Evolutionary conservation across 176 grass and related monocot genomes (phyloP).

Genomic region (Aegilops longissima): DNA sequence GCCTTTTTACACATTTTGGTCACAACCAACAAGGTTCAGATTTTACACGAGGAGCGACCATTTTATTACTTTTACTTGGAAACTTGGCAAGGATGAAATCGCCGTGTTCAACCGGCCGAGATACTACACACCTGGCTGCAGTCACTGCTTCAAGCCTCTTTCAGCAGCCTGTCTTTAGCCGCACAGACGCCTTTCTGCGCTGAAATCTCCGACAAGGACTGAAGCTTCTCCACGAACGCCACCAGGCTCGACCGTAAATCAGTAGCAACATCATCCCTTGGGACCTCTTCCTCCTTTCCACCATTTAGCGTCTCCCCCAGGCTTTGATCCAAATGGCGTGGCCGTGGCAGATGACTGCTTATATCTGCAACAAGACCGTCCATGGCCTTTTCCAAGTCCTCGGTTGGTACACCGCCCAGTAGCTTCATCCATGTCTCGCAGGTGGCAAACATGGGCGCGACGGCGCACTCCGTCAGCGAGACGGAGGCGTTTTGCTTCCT

Average conservation of each 20-base stretch:
- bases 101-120: not conserved
- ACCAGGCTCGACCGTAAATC: slow-evolving; percentile 38
- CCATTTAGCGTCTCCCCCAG: slow-evolving; percentile 25
- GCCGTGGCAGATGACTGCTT: not conserved
- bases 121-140: too few species aligned
- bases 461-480: slow-evolving; percentile 1
- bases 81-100: not conserved
- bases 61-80: not conserved
- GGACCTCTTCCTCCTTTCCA: not conserved
- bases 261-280: not conserved
- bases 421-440: slow-evolving; percentile 53
- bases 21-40: not conserved
- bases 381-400: slow-evolving; percentile 38
- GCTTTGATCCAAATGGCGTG: not conserved
- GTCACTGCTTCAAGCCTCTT: not conserved
- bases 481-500: slow-evolving; percentile 3
- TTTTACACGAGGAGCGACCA: not conserved
- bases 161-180: slow-evolving; percentile 29
- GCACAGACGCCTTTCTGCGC: not conserved
- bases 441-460: slow-evolving; percentile 55
- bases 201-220: slow-evolving; percentile 45
- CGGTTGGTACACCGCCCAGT: slow-evolving; percentile 26
- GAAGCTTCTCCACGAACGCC: slow-evolving; percentile 49
- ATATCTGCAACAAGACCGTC: slow-evolving; percentile 34
- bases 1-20: too few species aligned